Percentiles rank a stretch among this genome's conserved stretches.
Evolutionary conservation across 805 yeast genomes (phyloP).

Genomic region (Wickerhamiella azyma): DNA sequence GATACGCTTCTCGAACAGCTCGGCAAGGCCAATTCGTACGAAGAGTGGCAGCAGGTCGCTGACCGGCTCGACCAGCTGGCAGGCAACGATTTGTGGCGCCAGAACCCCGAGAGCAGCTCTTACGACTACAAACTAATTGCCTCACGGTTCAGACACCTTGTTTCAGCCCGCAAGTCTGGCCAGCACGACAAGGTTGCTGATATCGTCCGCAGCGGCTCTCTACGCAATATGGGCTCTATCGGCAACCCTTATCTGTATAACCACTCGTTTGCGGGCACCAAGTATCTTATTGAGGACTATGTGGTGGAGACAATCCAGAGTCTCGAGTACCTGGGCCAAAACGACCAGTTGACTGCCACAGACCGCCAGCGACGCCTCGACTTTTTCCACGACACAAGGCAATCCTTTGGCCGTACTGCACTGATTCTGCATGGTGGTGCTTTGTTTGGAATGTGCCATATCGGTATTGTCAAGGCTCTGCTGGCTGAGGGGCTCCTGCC

Average conservation of each 20-base stretch:
- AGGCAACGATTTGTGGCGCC: slow-evolving; percentile 41
- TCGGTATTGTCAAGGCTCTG: slow-evolving; percentile 85
- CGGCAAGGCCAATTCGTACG: slow-evolving; percentile 38
- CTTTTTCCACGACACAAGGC: slow-evolving; percentile 75
- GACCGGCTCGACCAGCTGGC: slow-evolving; percentile 31
- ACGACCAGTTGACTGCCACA: slow-evolving; percentile 19
- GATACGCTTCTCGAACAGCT: slow-evolving; percentile 19
- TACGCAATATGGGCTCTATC: slow-evolving; percentile 86
- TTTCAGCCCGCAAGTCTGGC: slow-evolving; percentile 36
- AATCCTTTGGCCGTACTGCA: slow-evolving; percentile 83
- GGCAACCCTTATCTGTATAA: slow-evolving; percentile 66
- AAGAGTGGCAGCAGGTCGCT: slow-evolving; percentile 48
- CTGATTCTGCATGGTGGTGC: slow-evolving; percentile 90
- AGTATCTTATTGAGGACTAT: slow-evolving; percentile 75
- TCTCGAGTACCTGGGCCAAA: slow-evolving; percentile 44
- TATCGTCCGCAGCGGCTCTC: slow-evolving; percentile 63
- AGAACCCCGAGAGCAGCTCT: slow-evolving; percentile 63
- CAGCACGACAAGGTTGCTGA: slow-evolving; percentile 33
- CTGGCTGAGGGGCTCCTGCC: slow-evolving; percentile 66
- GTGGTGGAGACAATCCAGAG: slow-evolving; percentile 61
- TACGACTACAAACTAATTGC: slow-evolving; percentile 77
- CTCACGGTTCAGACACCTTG: slow-evolving; percentile 50
- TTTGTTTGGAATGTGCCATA: slow-evolving; percentile 80
- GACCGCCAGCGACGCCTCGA: slow-evolving; percentile 32
- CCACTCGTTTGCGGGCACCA: slow-evolving; percentile 78